Base-by-base conservation (phyloP, 352 stramenopile species). In the Phytopythium chamaehyphon region DNA sequence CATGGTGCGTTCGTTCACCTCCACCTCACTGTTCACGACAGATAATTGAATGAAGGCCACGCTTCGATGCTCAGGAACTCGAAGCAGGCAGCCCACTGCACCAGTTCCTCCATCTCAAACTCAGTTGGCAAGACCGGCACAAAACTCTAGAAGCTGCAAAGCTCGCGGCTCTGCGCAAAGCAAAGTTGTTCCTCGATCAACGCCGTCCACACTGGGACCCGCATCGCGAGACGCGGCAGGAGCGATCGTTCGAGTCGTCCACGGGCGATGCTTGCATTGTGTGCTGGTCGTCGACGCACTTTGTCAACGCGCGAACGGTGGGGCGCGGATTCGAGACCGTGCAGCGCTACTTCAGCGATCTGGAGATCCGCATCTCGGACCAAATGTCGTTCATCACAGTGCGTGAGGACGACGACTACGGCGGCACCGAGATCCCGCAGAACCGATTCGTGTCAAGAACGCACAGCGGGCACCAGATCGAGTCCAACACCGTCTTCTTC, bases 281-380 rank as follows among this genome's bases (percentile, higher is more conserved):
- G 16, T 35, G 21, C 15, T 69, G 54, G 19, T 68, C 57, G 39
- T 62, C 56, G 22, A 47, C 66, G 26, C 62, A 64, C 16, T 76
- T 70, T 35, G 57, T 62, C 28, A 49, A 67, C 5, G 40, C 61
- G 10, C 46, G 70, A 6, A 57, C 31, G 2, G 59, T 60, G 10
- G 38, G 46, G 47, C 35, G 23, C 33, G 64, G 62, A 14, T 73
- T 67, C 36, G 64, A 73, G 26, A 52, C 31, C 1, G 38, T 50
- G 8, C 40, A 61, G 23, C 38, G 46, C 10, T 64, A 57, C 47
- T 39, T 60, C 16, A 39, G 40, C 23, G 47, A 69, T 22, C 47
- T 62, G 22, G 63, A 72, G 48, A 63, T 72, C 47, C 57, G 37
- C 5, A 57, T 72, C 33, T 60, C 59, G n/a, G 63, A 72, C 35